Evolutionary conservation across 2,329 filamentous ascomycete genomes (phyloP).

Genomic region (Colletotrichum gloeosporioides): DNA sequence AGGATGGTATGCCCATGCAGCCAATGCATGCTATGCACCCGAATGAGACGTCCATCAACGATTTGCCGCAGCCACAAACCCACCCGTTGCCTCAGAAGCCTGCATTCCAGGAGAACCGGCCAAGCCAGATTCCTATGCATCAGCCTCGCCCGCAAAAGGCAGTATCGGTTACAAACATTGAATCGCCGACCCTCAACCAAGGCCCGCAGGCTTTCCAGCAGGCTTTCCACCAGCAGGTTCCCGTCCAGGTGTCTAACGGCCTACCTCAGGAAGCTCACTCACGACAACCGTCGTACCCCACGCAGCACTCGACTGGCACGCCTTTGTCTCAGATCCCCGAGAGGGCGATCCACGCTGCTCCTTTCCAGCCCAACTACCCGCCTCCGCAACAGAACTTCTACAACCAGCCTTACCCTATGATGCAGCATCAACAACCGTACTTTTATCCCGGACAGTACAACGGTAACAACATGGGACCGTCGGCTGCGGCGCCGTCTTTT

Average conservation of each 20-base stretch:
- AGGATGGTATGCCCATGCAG: not conserved
- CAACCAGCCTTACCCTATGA: constrained; percentile 61
- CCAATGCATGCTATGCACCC: constrained; percentile 1
- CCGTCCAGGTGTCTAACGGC: constrained; percentile 68
- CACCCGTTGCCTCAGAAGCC: constrained; percentile 66
- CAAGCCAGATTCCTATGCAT: constrained; percentile 74
- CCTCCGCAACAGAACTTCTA: constrained; percentile 64
- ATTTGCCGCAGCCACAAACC: constrained; percentile 61
- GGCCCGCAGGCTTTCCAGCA: constrained; percentile 84
- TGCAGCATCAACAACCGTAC: constrained; percentile 62
- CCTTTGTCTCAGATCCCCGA: constrained; percentile 93
- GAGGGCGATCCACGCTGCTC: constrained; percentile 86
- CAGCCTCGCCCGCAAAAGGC: constrained; percentile 95
- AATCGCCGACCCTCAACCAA: constrained; percentile 71
- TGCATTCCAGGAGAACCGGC: constrained; percentile 60
- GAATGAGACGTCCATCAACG: constrained; percentile 50
- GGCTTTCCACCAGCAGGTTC: constrained; percentile 95
- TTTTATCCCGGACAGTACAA: constrained; percentile 50
- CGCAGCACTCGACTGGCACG: constrained; percentile 75
- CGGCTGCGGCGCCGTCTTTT: constrained; percentile 57
- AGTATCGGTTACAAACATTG: constrained; percentile 91
- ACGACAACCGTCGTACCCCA: constrained; percentile 72
- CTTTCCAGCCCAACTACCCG: constrained; percentile 80
- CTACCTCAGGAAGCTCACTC: constrained; percentile 66
- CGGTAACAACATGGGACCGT: constrained; percentile 31